A percentile compares a stretch with the other conserved stretches of the same genome.
Conservation (phyloP, 148 eudicot genomes). For the Amaranthus hypochondriacus region DNA sequence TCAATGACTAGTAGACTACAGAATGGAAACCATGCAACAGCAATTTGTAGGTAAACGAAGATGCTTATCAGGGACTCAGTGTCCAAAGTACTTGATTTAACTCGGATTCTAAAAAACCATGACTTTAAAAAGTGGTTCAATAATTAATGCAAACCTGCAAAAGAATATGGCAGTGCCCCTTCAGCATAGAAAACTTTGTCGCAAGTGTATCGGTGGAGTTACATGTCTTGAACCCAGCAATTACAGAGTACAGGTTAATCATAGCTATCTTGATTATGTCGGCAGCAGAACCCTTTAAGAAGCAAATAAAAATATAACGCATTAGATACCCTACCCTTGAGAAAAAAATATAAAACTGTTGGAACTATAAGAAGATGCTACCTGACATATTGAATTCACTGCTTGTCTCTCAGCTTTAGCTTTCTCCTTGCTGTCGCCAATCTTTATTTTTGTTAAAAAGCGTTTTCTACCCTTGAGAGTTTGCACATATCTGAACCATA, state of each 20-base stretch:
- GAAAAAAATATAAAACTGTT: background rate
- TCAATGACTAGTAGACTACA: background rate
- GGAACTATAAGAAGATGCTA: slow-evolving; percentile 14
- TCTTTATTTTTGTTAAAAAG: slow-evolving; percentile 72
- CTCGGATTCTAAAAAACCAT: background rate
- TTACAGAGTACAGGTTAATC: slow-evolving; percentile 63
- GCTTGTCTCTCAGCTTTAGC: slow-evolving; percentile 99
- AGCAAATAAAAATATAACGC: background rate
- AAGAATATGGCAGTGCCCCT: slow-evolving; percentile 78
- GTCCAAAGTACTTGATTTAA: background rate
- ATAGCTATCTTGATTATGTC: slow-evolving; percentile 95
- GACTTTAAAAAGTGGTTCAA: background rate
- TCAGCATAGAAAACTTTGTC: slow-evolving; percentile 55
- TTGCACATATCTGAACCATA: slow-evolving; percentile 65
- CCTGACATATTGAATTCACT: slow-evolving; percentile 99
- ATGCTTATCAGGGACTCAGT: background rate
- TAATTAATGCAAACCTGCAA: slow-evolving; percentile 56
- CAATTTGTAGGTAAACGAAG: background rate
- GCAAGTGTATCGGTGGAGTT: slow-evolving; percentile 29
- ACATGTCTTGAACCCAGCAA: slow-evolving; percentile 39
- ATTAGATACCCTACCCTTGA: background rate
- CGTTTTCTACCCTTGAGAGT: slow-evolving; percentile 91
- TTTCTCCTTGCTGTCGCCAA: slow-evolving; percentile 78
- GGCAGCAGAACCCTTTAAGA: slow-evolving; percentile 89
- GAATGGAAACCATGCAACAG: background rate